Base-by-base conservation (phyloP, 2,329 filamentous ascomycete species). In the Arachnopeziza araneosa region DNA sequence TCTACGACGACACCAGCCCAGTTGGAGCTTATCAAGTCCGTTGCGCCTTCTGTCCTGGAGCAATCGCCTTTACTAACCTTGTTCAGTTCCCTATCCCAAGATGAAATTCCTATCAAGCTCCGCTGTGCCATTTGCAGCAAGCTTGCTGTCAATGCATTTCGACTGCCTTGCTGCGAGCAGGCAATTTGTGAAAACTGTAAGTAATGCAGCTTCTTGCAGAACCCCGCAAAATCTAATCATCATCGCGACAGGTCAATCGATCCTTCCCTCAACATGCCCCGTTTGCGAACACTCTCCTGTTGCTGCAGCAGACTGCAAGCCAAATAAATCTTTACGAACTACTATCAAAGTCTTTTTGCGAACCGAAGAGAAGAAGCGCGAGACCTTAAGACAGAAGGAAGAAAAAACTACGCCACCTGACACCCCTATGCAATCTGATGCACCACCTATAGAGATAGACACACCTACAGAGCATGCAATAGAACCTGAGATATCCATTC, bases 71-170 rank as follows among this genome's bases (percentile, higher is more conserved):
- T 63, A 54, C 56, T 67, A 59, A 68, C 50, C 44, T 36, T 21
- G 19, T 10, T 48, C 52, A 73, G 71, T 58, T 73, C 70, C 32
- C 62, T 73, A 26, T 66, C 69, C 26, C 71, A 71, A 66, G 90
- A 93, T 69, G 91, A 95, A 64, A 92, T 97, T 60, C 95, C 95
- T n/a, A 91, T 93, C 70, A 97, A 96, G 80, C 83, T 99, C 65
- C 89, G 93, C 76, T 99, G 95, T 79, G 91, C 91, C 56, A 90
- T 91, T 68, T 99, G 95, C 77, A 95, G 89, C 77, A 92, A 90
- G 74, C 81, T 98, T 60, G 93, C 92, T 30, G 80, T 96, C 65
- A 96, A 97, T 73, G 91, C 93, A 9, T 96, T 91, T 74, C 90
- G 93, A 64, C 80, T 97, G 26, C 91, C 93, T 1, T 99, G 95